phyloP scores from a whole-genome alignment of 1,284 basidiomycete genomes.

The Bondarzewia mesenterica region DNA sequence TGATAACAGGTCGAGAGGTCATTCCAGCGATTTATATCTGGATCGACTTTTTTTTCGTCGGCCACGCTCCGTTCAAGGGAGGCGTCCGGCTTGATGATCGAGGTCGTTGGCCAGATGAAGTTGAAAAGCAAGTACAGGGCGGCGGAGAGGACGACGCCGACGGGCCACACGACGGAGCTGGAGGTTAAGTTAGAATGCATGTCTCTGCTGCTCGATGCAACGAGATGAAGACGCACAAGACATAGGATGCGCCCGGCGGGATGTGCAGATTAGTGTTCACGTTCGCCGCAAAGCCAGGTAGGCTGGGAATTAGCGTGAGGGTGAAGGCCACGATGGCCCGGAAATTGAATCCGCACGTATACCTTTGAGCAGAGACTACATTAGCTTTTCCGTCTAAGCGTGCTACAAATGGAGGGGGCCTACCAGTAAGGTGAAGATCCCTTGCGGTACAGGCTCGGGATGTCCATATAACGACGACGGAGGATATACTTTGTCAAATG shows the following conservation, averaged over 20 bases:
- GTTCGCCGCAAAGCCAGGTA: background rate
- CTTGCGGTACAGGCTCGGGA: background rate
- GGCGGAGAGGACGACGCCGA: background rate
- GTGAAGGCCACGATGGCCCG: background rate
- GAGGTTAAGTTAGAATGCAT: background rate
- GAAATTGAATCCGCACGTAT: background rate
- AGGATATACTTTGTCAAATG: background rate
- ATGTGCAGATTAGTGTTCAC: background rate
- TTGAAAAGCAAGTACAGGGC: background rate
- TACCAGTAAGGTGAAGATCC: background rate
- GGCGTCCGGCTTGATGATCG: background rate
- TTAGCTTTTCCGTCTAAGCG: background rate
- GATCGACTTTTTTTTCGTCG: too few relatives aligned
- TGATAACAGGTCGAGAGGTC: too few relatives aligned
- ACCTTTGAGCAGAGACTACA: background rate
- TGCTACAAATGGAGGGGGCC: background rate
- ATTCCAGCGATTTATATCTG: too few relatives aligned
- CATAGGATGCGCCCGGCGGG: background rate
- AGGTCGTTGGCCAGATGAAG: background rate
- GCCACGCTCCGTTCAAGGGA: background rate
- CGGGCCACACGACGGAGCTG: background rate
- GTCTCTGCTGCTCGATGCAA: background rate
- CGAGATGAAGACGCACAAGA: background rate
- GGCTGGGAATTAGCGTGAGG: background rate
- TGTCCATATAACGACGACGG: background rate